Evolutionary conservation across 75 land plant species (phyloP).

Genomic region (Pseudotsuga menziesii): DNA sequence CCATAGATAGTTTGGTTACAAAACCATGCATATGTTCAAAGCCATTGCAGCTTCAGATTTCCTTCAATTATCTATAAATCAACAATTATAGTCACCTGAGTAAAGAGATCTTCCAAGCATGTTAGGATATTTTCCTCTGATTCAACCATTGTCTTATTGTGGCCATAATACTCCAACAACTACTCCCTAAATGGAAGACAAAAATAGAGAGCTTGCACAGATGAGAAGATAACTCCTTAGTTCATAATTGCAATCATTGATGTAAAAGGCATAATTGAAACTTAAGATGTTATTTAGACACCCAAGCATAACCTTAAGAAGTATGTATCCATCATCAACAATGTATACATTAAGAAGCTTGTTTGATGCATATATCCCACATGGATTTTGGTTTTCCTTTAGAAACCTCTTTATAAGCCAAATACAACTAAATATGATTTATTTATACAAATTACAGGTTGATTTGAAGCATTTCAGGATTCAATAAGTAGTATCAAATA

Average conservation of each 20-base stretch:
- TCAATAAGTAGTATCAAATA: not conserved
- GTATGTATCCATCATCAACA: not conserved
- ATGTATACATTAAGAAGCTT: not conserved
- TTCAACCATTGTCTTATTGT: conserved; percentile 63
- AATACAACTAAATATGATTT: not conserved
- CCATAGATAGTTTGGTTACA: not conserved
- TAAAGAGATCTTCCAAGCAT: conserved; percentile 87
- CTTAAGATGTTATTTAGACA: not conserved
- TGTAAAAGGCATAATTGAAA: not conserved
- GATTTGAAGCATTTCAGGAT: not conserved
- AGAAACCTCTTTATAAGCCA: not conserved
- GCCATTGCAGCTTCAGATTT: not conserved
- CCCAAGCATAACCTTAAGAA: not conserved
- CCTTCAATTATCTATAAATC: not conserved
- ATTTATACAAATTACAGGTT: not conserved
- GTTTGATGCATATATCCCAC: not conserved
- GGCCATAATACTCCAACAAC: conserved; percentile 71
- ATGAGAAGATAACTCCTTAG: conserved; percentile 8
- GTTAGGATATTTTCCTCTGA: conserved; percentile 90
- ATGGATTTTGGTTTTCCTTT: not conserved
- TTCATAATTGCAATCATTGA: not conserved
- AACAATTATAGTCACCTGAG: conserved; percentile 46
- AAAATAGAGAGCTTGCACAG: conserved; percentile 88
- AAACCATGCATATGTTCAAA: not conserved
- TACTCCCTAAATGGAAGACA: conserved; percentile 98